Evolutionary conservation across 129 eudicot species (phyloP).

Genomic region (Glebionis coronaria): DNA sequence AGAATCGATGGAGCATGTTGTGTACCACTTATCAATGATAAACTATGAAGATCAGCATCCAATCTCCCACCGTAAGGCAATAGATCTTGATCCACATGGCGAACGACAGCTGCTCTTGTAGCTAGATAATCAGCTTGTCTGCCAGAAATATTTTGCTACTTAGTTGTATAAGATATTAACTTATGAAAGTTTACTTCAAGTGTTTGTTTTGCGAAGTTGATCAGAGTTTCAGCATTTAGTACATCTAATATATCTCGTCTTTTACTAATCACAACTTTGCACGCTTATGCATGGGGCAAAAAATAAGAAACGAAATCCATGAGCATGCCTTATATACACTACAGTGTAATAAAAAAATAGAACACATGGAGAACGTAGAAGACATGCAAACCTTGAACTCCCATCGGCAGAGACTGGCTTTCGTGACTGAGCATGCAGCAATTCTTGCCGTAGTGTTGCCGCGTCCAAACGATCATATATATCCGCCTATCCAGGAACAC

Average conservation of each 20-base stretch:
- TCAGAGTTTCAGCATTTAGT: neutral
- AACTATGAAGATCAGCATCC: slow-evolving; percentile 63
- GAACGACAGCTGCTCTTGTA: slow-evolving; percentile 52
- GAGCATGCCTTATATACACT: slow-evolving; percentile 9
- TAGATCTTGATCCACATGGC: slow-evolving; percentile 60
- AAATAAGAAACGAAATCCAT: neutral
- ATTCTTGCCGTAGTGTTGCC: slow-evolving; percentile 62
- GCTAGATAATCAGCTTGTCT: slow-evolving; percentile 98
- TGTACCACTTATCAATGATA: slow-evolving; percentile 52
- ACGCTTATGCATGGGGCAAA: neutral
- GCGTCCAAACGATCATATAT: slow-evolving; percentile 77
- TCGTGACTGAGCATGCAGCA: slow-evolving; percentile 64
- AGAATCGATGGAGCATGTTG: slow-evolving; percentile 81
- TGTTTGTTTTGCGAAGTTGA: slow-evolving; percentile 28
- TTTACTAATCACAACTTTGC: slow-evolving; percentile 15
- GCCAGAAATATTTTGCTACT: slow-evolving; percentile 83
- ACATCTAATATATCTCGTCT: slow-evolving; percentile 19
- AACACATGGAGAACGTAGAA: slow-evolving; percentile 3
- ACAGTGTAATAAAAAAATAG: neutral
- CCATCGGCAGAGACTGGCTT: slow-evolving; percentile 78
- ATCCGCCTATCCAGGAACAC: slow-evolving; percentile 47
- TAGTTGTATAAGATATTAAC: slow-evolving; percentile 44
- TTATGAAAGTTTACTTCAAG: slow-evolving; percentile 17
- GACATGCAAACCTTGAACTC: slow-evolving; percentile 56
- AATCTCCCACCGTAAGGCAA: slow-evolving; percentile 66